Evolutionary conservation across 2,329 filamentous ascomycete species (phyloP).

Genomic region (Colletotrichum eremochloae): DNA sequence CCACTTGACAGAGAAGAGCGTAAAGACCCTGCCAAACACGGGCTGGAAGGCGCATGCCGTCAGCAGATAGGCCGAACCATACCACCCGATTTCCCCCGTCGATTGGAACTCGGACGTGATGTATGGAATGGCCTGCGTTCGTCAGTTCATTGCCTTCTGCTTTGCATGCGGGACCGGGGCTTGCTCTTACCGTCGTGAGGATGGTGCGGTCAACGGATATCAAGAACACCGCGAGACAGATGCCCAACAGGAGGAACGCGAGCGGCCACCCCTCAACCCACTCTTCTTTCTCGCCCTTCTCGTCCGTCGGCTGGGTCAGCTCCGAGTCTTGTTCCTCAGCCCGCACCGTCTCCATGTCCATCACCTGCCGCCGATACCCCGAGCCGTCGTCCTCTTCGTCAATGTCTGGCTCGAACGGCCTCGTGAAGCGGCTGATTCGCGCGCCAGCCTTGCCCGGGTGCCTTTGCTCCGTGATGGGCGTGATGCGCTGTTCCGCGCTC

Average conservation of each 20-base stretch:
- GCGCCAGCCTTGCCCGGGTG: constrained; percentile 33
- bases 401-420: constrained; percentile 32
- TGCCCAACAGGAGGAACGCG: constrained; percentile 18
- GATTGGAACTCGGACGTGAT: constrained; percentile 56
- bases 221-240: constrained; percentile 33
- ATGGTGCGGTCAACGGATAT: constrained; percentile 35
- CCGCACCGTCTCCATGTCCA: background rate
- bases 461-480: constrained; percentile 34
- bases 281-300: background rate
- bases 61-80: constrained; percentile 58
- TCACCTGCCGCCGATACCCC: constrained; percentile 21
- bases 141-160: background rate
- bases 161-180: background rate
- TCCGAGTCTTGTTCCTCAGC: constrained; percentile 10
- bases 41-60: constrained; percentile 47
- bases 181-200: constrained; percentile 24
- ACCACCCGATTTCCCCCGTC: constrained; percentile 61
- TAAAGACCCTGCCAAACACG: constrained; percentile 48
- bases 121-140: constrained; percentile 54
- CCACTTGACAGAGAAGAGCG: constrained; percentile 54
- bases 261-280: constrained; percentile 33
- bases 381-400: constrained; percentile 25
- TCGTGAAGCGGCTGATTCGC: constrained; percentile 40
- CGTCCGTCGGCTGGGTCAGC: background rate
- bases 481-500: background rate